A percentile compares a stretch with the other conserved stretches of the same genome.
These are phyloP conservation scores for Neohortaea acidophila DNA, from an alignment of 495 filamentous ascomycete genomes.

Conservation along the genomic window DNA sequence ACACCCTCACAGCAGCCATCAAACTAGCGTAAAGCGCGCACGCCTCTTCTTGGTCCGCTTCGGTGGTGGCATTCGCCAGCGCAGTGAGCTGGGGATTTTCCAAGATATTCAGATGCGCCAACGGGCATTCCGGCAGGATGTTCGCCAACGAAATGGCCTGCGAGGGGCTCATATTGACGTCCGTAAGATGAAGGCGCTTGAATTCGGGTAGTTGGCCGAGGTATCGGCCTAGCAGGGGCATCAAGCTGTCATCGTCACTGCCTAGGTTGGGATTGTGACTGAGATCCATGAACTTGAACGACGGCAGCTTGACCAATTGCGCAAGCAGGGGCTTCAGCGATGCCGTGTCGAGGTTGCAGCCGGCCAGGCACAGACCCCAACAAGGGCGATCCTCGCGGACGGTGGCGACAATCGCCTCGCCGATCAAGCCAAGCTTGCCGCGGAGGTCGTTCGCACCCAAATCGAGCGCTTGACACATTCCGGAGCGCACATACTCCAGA, in stretches of 20 bases:
- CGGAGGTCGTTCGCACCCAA: slow-evolving; percentile 79
- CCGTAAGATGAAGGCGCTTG: slow-evolving; percentile 73
- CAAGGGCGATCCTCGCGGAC: slow-evolving; percentile 34
- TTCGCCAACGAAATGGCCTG: slow-evolving; percentile 83
- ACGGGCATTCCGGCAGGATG: slow-evolving; percentile 65
- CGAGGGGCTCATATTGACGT: slow-evolving; percentile 72
- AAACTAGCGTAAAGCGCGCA: slow-evolving; percentile 87
- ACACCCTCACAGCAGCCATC: slow-evolving; percentile 75
- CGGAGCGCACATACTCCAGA: slow-evolving; percentile 52
- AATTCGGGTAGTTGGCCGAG: slow-evolving; percentile 65
- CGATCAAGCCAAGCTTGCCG: slow-evolving; percentile 53
- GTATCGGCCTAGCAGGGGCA: slow-evolving; percentile 64
- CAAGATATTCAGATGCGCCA: slow-evolving; percentile 78
- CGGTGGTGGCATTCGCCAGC: slow-evolving; percentile 51
- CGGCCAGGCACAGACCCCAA: slow-evolving; percentile 72
- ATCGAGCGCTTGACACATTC: slow-evolving; percentile 76
- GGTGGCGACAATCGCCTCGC: slow-evolving; percentile 43
- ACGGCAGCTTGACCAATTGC: slow-evolving; percentile 49
- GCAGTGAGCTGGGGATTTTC: slow-evolving; percentile 61
- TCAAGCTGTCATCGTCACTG: slow-evolving; percentile 40
- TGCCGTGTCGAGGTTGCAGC: slow-evolving; percentile 62
- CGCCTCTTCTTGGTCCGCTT: slow-evolving; percentile 65
- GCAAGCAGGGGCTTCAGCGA: slow-evolving; percentile 65
- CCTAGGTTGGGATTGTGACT: slow-evolving; percentile 81
- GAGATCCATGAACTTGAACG: slow-evolving; percentile 79